Base-by-base conservation (phyloP, 2,329 filamentous ascomycete species). In the Trichoderma simmonsii region DNA sequence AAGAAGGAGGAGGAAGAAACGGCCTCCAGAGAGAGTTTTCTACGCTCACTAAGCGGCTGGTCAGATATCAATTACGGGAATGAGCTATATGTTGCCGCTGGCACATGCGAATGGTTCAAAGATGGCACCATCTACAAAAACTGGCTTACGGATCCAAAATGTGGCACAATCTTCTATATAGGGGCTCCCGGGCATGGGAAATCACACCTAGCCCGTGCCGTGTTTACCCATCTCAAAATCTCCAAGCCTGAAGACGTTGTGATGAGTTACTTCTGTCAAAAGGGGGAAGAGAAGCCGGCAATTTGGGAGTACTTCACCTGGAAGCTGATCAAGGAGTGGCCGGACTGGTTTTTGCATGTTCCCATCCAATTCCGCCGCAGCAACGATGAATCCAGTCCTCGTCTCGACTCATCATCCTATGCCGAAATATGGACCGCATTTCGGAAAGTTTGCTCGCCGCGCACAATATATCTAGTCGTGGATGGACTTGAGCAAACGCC, bases 401-500 rank as follows among this genome's bases (percentile, higher is more conserved):
- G 6, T 11, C 71, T 73, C 24, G 69, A 61, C 14, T 48, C 72
- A 18, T 64, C 65, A 1, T 73, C 73, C 3, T 74, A 75, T 12
- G 64, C 75, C 12, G 73, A 76, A 24, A 74, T 77, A 34, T 72
- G 72, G 77, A 54, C 72, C 48, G 32, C 65, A 28, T 64, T 71
- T 73, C 57, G 73, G 63, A 71, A 69, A 32, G 15, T 56, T 6
- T 18, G 36, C 48, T 51, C 51, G 12, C 34, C 69, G 24, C 57
- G 68, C 4, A 73, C 66, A 1, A 73, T 77, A 28, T 78, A 72
- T 18, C 56, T 78, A 15, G 71, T 78, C 12, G 62, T 77, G 15
- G 77, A 78, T 61, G 77, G 76, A 2, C 43, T 77, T 12, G 72
- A 77, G 3, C 71, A 76, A n/a, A 74, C 73, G 18, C 73, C 73